Conservation (phyloP, 352 stramenopile species). For the Pythium oligandrum region DNA sequence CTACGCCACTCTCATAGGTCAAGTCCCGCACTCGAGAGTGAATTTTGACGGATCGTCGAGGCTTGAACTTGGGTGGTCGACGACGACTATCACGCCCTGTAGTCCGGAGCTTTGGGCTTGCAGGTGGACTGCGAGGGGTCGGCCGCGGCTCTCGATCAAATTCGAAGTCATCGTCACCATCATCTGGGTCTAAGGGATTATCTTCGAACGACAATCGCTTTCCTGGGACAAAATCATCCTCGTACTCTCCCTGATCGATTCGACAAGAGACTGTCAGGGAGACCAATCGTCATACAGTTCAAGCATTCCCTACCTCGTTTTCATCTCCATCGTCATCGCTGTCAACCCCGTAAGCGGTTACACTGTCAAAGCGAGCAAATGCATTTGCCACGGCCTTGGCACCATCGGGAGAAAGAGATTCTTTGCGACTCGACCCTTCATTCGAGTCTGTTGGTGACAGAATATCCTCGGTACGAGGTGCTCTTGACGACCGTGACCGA, state of each 20-base stretch:
- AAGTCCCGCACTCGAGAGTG: constrained; percentile 53
- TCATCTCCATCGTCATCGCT: constrained; percentile 85
- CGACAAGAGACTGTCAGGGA: no score
- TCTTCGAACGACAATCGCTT: constrained; percentile 83
- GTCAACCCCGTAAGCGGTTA: constrained; percentile 50
- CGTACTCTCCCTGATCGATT: constrained; percentile 48
- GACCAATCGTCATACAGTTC: background rate
- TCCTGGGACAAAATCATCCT: constrained; percentile 55
- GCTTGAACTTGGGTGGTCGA: constrained; percentile 45
- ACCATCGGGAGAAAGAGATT: constrained; percentile 55
- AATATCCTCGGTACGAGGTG: constrained; percentile 53
- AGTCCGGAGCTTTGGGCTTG: constrained; percentile 49
- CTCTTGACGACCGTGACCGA: constrained; percentile 48
- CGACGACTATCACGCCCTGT: constrained; percentile 41
- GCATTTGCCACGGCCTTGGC: constrained; percentile 42
- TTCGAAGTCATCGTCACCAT: constrained; percentile 86
- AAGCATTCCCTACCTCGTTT: constrained; percentile 49
- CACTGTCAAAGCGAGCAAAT: constrained; percentile 46
- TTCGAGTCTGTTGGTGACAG: constrained; percentile 73
- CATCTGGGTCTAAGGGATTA: constrained; percentile 64
- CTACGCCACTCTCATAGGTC: constrained; percentile 67
- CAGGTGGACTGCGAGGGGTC: constrained; percentile 37
- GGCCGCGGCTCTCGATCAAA: constrained; percentile 72
- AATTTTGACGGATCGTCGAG: constrained; percentile 41
- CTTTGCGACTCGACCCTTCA: constrained; percentile 66